These are phyloP conservation scores for Thelonectria rubi DNA, from an alignment of 2,329 filamentous ascomycete species.

Conservation along the genomic window DNA sequence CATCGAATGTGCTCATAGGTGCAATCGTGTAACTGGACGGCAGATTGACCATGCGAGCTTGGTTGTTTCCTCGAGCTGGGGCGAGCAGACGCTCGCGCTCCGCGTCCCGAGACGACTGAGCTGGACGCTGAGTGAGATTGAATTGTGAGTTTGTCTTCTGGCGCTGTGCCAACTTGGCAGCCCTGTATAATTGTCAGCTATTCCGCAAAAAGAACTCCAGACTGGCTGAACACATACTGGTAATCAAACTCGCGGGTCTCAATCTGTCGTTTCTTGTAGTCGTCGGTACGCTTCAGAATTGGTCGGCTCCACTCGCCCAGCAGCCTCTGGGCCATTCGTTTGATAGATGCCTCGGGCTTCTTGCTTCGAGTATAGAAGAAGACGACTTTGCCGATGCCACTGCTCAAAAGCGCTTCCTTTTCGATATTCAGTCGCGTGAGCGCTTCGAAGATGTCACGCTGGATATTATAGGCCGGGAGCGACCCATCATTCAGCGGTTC, in stretches of 20 bases:
- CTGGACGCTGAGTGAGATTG: constrained; percentile 60
- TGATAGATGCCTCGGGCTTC: constrained; percentile 86
- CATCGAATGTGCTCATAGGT: constrained; percentile 69
- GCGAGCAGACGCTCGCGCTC: constrained; percentile 68
- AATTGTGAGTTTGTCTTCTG: constrained; percentile 59
- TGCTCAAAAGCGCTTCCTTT: constrained; percentile 89
- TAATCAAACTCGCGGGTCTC: constrained; percentile 72
- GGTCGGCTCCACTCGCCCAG: constrained; percentile 95
- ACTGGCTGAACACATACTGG: constrained; percentile 56
- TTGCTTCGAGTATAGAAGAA: constrained; percentile 98
- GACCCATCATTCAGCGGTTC: constrained; percentile 95
- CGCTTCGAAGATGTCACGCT: constrained; percentile 89
- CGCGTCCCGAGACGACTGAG: constrained; percentile 55
- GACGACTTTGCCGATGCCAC: constrained; percentile 94
- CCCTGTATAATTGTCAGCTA: constrained; percentile 49
- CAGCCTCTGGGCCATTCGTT: constrained; percentile 91
- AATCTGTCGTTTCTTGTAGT: constrained; percentile 86
- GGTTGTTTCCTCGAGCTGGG: constrained; percentile 63
- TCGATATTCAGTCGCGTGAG: constrained; percentile 84
- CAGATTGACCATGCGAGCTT: constrained; percentile 63
- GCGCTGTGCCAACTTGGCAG: constrained; percentile 62
- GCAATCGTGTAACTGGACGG: constrained; percentile 68
- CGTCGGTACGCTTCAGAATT: constrained; percentile 91
- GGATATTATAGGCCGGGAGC: constrained; percentile 95
- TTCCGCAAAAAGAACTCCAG: neutral